phyloP scores from a whole-genome alignment of 768 basidiomycete genomes.

The Inosperma sp. region DNA sequence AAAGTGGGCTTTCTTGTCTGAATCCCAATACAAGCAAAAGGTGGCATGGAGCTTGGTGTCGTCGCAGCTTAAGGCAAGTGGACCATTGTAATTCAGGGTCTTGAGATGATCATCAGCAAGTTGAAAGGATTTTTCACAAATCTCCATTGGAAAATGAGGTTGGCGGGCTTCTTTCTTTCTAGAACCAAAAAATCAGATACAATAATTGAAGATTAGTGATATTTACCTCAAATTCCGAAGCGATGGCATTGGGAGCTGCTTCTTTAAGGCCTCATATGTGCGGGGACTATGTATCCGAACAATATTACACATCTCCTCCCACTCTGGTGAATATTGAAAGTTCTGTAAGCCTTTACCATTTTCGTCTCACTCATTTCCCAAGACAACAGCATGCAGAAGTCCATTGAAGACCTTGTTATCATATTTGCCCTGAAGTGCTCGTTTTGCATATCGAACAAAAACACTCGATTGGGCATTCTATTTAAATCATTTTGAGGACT shows the following conservation, averaged over 20 bases:
- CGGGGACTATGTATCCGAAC: conserved; percentile 24
- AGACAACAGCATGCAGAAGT: conserved; percentile 22
- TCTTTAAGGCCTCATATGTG: conserved; percentile 21
- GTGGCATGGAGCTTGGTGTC: conserved; percentile 7
- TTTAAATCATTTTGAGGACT: background rate
- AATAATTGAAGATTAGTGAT: too few relatives aligned
- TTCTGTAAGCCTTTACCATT: conserved; percentile 32
- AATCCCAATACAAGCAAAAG: conserved; percentile 3
- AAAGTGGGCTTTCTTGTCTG: background rate
- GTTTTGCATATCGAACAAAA: conserved; percentile 9
- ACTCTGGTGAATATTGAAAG: conserved; percentile 29
- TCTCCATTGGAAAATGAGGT: conserved; percentile 18
- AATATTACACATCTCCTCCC: conserved; percentile 29
- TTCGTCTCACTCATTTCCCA: conserved; percentile 21
- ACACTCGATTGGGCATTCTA: conserved; percentile 6
- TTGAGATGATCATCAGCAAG: background rate
- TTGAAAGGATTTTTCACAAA: background rate
- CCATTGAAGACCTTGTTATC: conserved; percentile 9
- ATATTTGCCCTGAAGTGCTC: conserved; percentile 5
- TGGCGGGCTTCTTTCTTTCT: conserved; percentile 1
- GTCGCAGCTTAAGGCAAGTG: conserved; percentile 3
- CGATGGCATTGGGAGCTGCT: conserved; percentile 11
- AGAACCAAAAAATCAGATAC: background rate
- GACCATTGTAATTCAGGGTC: background rate
- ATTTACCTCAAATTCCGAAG: background rate